These are phyloP conservation scores for Monosporascus ibericus DNA, from an alignment of 2,329 filamentous ascomycete genomes.

Conservation along the genomic window DNA sequence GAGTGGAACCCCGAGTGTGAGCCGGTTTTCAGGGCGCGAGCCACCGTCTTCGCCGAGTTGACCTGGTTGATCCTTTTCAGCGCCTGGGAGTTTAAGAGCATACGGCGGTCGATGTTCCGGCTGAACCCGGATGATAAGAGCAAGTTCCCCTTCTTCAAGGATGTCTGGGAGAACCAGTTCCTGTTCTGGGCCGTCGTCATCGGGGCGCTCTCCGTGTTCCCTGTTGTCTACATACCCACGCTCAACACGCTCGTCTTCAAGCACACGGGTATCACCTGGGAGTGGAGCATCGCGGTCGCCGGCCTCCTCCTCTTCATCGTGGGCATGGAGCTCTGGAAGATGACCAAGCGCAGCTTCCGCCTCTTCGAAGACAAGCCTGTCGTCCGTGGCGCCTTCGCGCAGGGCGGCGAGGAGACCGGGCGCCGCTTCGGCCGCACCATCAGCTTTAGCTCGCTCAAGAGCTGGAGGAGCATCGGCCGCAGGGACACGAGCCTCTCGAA, in stretches of 20 bases:
- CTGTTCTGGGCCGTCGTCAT: conserved; percentile 60
- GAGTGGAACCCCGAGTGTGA: conserved; percentile 48
- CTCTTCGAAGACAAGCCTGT: conserved; percentile 48
- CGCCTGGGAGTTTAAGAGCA: conserved; percentile 72
- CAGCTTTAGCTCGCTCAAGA: conserved; percentile 45
- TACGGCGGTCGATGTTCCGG: conserved; percentile 65
- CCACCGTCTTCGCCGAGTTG: conserved; percentile 66
- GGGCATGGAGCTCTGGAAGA: conserved; percentile 68
- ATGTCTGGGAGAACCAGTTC: conserved; percentile 65
- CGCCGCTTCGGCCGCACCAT: conserved; percentile 41
- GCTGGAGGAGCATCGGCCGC: conserved; percentile 29
- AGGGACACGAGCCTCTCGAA: conserved; percentile 20
- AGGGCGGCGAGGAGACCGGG: conserved; percentile 42
- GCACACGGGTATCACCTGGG: conserved; percentile 66
- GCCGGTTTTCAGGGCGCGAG: conserved; percentile 62
- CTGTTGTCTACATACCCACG: conserved; percentile 65
- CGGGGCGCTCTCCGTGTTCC: conserved; percentile 57
- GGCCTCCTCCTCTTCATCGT: conserved; percentile 59
- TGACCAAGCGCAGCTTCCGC: conserved; percentile 51
- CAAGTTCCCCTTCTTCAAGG: conserved; percentile 49
- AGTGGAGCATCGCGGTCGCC: conserved; percentile 64
- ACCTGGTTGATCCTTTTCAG: conserved; percentile 70
- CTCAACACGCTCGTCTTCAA: conserved; percentile 68
- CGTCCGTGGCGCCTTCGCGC: conserved; percentile 43
- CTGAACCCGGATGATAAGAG: conserved; percentile 50